Conservation (phyloP, 108 stramenopile genomes). For the Cyclotella kingstonii region DNA sequence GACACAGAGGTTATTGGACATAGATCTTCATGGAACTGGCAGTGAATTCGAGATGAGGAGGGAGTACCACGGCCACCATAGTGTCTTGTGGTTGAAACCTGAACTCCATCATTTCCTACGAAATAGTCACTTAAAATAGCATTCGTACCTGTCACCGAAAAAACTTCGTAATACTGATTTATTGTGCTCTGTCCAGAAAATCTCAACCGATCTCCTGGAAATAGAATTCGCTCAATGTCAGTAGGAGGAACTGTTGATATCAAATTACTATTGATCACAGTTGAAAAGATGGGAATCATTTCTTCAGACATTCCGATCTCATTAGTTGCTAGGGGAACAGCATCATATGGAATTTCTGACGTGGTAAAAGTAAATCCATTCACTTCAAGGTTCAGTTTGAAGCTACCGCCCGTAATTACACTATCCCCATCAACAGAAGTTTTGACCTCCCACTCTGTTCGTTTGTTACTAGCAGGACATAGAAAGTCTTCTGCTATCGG, state of each 20-base stretch:
- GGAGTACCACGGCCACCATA: constrained; percentile 60
- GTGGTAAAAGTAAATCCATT: constrained; percentile 47
- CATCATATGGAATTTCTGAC: constrained; percentile 75
- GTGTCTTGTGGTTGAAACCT: constrained; percentile 40
- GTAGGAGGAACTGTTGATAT: constrained; percentile 37
- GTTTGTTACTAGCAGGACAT: constrained; percentile 62
- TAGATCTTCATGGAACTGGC: constrained; percentile 30
- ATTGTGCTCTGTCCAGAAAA: constrained; percentile 40
- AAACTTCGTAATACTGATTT: constrained; percentile 47
- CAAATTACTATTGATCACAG: constrained; percentile 9
- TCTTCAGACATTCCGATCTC: constrained; percentile 52
- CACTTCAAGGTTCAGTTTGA: constrained; percentile 49
- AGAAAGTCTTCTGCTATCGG: constrained; percentile 66
- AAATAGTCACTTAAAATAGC: constrained; percentile 31
- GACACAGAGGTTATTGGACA: constrained; percentile 29
- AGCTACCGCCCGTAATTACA: constrained; percentile 56
- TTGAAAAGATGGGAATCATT: constrained; percentile 29
- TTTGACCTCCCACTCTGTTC: constrained; percentile 64
- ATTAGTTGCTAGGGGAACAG: constrained; percentile 61
- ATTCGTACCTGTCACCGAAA: constrained; percentile 31
- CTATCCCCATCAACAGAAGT: constrained; percentile 28
- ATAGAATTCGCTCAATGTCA: constrained; percentile 39
- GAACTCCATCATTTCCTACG: constrained; percentile 31
- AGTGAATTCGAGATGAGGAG: constrained; percentile 47
- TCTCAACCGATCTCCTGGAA: constrained; percentile 50